These are phyloP conservation scores for Xylaria nigripes DNA, from an alignment of 495 filamentous ascomycete genomes.

Conservation along the genomic window DNA sequence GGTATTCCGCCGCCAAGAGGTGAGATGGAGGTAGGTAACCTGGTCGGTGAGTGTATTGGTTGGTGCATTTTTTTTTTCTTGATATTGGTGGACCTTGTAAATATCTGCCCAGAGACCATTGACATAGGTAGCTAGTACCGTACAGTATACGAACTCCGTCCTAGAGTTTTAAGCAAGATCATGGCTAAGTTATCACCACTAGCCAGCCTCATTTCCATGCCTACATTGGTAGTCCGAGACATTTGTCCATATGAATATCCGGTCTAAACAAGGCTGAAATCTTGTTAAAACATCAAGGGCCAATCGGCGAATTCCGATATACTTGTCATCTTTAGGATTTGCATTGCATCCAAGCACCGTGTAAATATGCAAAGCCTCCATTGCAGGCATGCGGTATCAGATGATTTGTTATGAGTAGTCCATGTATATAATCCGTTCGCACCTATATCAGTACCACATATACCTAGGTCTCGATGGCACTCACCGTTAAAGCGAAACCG, in stretches of 20 bases:
- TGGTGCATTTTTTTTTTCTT: background rate
- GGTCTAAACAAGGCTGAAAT: background rate
- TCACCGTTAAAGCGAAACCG: background rate
- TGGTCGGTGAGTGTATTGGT: background rate
- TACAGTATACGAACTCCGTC: background rate
- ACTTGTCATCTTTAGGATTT: constrained; percentile 4
- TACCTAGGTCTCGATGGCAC: background rate
- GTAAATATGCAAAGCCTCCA: background rate
- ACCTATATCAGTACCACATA: background rate
- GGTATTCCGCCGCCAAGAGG: background rate
- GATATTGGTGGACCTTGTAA: background rate
- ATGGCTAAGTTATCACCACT: constrained; percentile 1
- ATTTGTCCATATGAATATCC: constrained; percentile 3
- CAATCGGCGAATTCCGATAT: constrained; percentile 7
- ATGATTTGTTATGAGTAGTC: background rate
- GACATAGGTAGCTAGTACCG: background rate
- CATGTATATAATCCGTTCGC: background rate
- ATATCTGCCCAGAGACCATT: background rate
- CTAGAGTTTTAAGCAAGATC: background rate
- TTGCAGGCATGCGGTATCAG: constrained; percentile 6
- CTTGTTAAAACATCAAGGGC: background rate
- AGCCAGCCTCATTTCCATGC: constrained; percentile 8
- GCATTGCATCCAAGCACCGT: constrained; percentile 11
- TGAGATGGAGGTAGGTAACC: background rate
- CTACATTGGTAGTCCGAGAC: background rate